Evolutionary conservation across 2,329 filamentous ascomycete species (phyloP), one percentile per base, ranked within the genome.

Genomic region (Mycosphaerella arachidis): DNA sequence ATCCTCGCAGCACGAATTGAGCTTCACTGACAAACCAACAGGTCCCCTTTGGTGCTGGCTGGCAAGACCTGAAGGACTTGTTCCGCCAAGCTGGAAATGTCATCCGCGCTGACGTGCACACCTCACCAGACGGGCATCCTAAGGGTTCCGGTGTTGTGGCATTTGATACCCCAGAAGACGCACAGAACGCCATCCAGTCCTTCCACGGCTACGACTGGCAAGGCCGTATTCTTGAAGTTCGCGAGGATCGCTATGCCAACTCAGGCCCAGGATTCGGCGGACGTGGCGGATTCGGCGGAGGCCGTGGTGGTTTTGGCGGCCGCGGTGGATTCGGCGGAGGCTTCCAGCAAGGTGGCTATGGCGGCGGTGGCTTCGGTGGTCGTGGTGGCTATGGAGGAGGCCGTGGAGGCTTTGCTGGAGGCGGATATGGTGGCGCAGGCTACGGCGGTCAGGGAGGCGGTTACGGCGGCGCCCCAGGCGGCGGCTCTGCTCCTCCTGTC

Each of bases 181-280:
- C 94, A 46, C 91, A 92, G 67, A 96, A 92, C 72, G 94, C 94
- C 24, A 99, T 99, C 66, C 87, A 92, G 72, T 92, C 97, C 68
- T 99, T 97, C 82, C 97, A 97, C 73, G 94, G 94, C 60, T 97
- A 96, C 74, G 94, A 99, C 66, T 99, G 94, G 94, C 93, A 97
- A 75, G 94, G 94, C 10, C 89, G 94, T 60, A 80, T 87, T 55
- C 85, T 99, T 54, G 94, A 99, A 75, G 94, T 99, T 64, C 92
- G 94, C 64, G 93, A 97, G 77, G 94, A 99, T 73, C 89, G 94
- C 59, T 99, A 92, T 73, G 94, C 94, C 61, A 87, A 86, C 61
- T 76, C 80, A 61, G 74, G 72, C 31, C 72, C 74, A 53, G 74
- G 74, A 43, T 75, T 75, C 24, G 76, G 75, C 48, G 74, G 74